Evolutionary conservation across 352 stramenopile genomes (phyloP).

Genomic region (Blastocystis sp.): DNA sequence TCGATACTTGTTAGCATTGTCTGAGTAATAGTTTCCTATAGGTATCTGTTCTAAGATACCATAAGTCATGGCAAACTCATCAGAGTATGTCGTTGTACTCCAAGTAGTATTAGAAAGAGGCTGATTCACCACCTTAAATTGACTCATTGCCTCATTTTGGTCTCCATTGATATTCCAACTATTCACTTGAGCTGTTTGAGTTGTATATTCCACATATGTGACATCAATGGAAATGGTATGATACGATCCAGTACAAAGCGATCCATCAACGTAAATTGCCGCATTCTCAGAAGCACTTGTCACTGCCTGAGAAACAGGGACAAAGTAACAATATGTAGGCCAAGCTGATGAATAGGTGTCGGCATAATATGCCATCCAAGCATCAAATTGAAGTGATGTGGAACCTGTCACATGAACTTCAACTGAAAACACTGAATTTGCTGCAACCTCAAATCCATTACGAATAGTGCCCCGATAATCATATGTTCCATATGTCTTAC

Average conservation of each 20-base stretch:
- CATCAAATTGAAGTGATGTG: background rate
- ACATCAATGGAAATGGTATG: background rate
- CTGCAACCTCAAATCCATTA: background rate
- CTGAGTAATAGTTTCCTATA: background rate
- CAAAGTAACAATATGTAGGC: background rate
- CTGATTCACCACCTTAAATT: background rate
- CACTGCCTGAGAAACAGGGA: background rate
- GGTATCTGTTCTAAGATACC: background rate
- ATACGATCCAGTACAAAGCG: no score
- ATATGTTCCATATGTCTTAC: background rate
- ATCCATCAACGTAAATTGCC: background rate
- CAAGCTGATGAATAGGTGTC: background rate
- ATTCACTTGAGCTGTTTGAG: background rate
- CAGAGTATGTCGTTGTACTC: background rate
- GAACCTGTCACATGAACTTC: background rate
- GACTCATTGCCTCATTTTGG: background rate
- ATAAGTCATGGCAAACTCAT: background rate
- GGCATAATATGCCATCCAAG: background rate
- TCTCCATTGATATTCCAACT: background rate
- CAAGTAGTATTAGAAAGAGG: background rate
- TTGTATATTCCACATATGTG: background rate
- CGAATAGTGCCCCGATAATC: background rate
- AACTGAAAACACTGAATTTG: background rate
- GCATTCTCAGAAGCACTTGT: background rate
- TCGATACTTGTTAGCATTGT: background rate